Evolutionary conservation across 768 basidiomycete species (phyloP).

Genomic region (Leccinellum albellum): DNA sequence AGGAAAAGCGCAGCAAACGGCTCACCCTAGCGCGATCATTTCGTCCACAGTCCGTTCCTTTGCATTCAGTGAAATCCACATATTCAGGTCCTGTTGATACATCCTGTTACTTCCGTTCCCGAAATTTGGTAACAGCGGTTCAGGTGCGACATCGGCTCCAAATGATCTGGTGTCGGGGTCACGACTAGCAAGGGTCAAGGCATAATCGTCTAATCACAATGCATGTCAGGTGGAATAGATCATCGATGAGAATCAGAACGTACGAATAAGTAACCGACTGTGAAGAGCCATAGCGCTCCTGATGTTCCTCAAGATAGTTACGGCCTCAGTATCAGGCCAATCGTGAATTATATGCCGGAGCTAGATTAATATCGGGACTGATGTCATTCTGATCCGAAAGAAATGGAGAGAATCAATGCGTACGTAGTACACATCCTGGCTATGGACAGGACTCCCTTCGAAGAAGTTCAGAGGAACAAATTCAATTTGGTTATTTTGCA

Average conservation of each 20-base stretch:
- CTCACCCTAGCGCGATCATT: slow-evolving; percentile 34
- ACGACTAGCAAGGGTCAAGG: slow-evolving; percentile 9
- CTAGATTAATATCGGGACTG: slow-evolving; percentile 4
- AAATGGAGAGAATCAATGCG: not conserved
- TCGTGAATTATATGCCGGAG: slow-evolving; percentile 32
- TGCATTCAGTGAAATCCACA: slow-evolving; percentile 41
- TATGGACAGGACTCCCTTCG: not conserved
- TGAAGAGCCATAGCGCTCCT: slow-evolving; percentile 25
- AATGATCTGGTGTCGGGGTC: slow-evolving; percentile 2
- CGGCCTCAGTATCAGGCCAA: slow-evolving; percentile 34
- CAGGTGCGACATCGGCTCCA: slow-evolving; percentile 33
- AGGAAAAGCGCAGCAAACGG: not conserved
- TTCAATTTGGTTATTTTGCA: not conserved
- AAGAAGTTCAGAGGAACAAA: not conserved
- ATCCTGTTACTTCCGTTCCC: slow-evolving; percentile 38
- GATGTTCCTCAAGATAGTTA: slow-evolving; percentile 29
- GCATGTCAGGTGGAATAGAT: not conserved
- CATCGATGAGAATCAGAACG: slow-evolving; percentile 2
- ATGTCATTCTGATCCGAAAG: not conserved
- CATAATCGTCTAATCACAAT: slow-evolving; percentile 20
- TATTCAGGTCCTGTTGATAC: slow-evolving; percentile 45
- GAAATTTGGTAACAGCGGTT: slow-evolving; percentile 46
- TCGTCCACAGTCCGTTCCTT: slow-evolving; percentile 43
- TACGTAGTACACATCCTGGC: not conserved
- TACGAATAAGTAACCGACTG: slow-evolving; percentile 34